Evolutionary conservation across 495 filamentous ascomycete species (phyloP).

Genomic region (Neurospora sp.): DNA sequence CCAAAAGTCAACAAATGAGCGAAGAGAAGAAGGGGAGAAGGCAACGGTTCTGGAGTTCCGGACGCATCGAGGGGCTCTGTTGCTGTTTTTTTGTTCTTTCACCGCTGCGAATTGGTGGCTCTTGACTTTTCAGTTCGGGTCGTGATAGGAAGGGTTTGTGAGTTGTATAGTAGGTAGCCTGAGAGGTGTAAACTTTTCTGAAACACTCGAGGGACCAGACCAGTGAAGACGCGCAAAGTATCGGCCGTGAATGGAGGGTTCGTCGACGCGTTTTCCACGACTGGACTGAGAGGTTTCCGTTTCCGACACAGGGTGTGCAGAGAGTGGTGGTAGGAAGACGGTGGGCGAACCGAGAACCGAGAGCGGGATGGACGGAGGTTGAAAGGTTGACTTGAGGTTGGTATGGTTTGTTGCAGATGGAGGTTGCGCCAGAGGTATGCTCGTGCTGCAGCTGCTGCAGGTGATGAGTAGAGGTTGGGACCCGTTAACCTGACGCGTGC

Average conservation of each 20-base stretch:
- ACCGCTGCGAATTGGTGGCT: neutral
- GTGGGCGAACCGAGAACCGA: neutral
- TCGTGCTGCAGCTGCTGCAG: neutral
- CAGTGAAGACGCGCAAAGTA: neutral
- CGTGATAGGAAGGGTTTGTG: conserved; percentile 5
- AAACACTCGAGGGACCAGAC: neutral
- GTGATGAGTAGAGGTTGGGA: neutral
- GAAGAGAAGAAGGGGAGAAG: conserved; percentile 24
- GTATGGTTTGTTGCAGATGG: neutral
- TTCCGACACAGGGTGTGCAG: neutral
- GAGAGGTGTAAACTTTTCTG: neutral
- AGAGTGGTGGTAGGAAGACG: neutral
- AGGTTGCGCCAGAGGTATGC: neutral
- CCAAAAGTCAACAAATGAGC: conserved; percentile 12
- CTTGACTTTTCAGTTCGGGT: neutral
- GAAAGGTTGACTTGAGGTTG: neutral
- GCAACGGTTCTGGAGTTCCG: conserved; percentile 6
- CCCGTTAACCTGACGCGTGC: neutral
- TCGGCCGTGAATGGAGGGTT: neutral
- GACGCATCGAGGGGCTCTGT: conserved; percentile 21
- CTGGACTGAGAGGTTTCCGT: neutral
- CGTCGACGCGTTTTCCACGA: neutral
- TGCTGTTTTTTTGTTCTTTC: neutral
- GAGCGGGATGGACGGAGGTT: neutral
- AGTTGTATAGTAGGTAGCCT: conserved; percentile 2